A percentile compares a stretch with the other conserved stretches of the same genome.
Conservation (phyloP, 1,284 basidiomycete species). For the Singerocomus rubriflavus region DNA sequence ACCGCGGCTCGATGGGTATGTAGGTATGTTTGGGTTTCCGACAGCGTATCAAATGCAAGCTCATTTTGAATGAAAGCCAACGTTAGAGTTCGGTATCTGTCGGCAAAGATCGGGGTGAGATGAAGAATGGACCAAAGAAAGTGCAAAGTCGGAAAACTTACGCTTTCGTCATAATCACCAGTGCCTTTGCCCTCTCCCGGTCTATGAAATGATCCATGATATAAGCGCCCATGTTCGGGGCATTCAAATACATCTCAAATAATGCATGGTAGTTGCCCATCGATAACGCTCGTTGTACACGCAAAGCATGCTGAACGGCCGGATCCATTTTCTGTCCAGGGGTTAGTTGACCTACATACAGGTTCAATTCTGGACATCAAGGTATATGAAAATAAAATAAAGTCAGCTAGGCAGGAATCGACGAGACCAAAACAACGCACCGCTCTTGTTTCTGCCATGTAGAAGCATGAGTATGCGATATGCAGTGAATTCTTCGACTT, state of each 20-base stretch:
- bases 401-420: conserved; percentile 8
- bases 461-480: conserved; percentile 97
- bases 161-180: conserved; percentile 92
- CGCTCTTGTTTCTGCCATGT: conserved; percentile 92
- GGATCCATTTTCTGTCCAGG: conserved; percentile 77
- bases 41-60: conserved; percentile 76
- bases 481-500: conserved; percentile 93
- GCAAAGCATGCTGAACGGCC: conserved; percentile 86
- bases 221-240: conserved; percentile 97
- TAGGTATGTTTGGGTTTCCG: conserved; percentile 72
- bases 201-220: conserved; percentile 99
- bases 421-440: conserved; percentile 44
- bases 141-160: conserved; percentile 40
- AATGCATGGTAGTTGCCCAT: conserved; percentile 94
- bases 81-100: conserved; percentile 78
- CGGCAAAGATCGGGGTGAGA: conserved; percentile 4
- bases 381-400: conserved; percentile 3
- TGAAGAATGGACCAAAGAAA: not conserved
- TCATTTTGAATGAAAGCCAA: conserved; percentile 77
- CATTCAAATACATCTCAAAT: conserved; percentile 81
- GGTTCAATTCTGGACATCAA: conserved; percentile 77
- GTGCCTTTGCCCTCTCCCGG: conserved; percentile 84
- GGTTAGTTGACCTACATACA: conserved; percentile 94
- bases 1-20: conserved; percentile 63
- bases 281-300: conserved; percentile 84